These are phyloP conservation scores for Chytriomyces sp. DNA, from an alignment of 192 early-diverging fungal species.

Conservation along the genomic window DNA sequence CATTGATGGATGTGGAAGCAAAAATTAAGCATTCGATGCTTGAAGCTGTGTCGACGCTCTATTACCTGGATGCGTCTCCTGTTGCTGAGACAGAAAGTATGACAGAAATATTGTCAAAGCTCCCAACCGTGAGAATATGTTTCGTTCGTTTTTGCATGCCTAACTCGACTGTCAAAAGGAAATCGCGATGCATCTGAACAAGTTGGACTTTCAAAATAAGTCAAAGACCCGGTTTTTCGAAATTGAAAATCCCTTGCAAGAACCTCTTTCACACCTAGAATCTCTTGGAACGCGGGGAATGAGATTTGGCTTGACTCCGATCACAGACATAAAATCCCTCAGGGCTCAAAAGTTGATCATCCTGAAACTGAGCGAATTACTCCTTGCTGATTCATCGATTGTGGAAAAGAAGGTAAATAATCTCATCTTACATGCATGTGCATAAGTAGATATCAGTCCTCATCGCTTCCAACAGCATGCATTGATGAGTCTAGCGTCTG, in stretches of 20 bases:
- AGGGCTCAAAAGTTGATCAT: conserved; percentile 9
- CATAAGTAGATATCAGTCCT: neutral
- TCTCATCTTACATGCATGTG: neutral
- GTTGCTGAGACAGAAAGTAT: conserved; percentile 34
- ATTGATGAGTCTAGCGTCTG: neutral
- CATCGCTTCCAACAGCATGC: neutral
- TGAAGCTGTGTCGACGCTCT: conserved; percentile 70
- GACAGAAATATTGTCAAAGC: conserved; percentile 37
- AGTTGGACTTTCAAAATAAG: neutral
- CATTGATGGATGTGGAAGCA: conserved; percentile 16
- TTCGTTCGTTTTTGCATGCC: no score
- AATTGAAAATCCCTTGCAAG: neutral
- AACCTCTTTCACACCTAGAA: conserved; percentile 11
- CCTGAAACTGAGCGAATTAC: neutral
- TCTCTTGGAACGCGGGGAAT: conserved; percentile 4
- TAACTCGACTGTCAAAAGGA: no score
- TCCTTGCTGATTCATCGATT: neutral
- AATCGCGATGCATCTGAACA: conserved; percentile 6
- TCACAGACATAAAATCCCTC: conserved; percentile 30
- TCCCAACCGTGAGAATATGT: conserved; percentile 50
- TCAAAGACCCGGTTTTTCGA: conserved; percentile 1
- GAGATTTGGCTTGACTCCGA: conserved; percentile 16
- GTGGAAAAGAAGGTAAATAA: conserved; percentile 10
- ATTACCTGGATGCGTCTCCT: conserved; percentile 60
- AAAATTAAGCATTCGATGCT: conserved; percentile 66